A percentile compares a stretch with the other conserved stretches of the same genome.
Evolutionary conservation across 345 rosid species (phyloP).

Genomic region (Linum trigynum): DNA sequence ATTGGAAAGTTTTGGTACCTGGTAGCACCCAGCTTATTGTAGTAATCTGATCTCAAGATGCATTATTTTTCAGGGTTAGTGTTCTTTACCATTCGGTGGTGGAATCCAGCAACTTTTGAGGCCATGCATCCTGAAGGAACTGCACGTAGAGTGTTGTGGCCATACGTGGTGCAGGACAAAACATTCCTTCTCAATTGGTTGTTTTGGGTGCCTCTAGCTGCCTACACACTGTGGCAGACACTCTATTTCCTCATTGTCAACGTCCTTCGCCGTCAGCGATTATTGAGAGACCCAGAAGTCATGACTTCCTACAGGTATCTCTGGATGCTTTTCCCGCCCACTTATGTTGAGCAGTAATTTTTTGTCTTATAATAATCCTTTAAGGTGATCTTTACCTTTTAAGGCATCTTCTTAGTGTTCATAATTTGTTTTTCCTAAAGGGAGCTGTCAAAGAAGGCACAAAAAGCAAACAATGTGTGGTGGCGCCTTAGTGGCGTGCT

Average conservation of each 20-base stretch:
- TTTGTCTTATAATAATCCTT: neutral
- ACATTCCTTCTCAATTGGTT: conserved; percentile 74
- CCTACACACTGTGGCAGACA: conserved; percentile 81
- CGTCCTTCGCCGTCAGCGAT: conserved; percentile 83
- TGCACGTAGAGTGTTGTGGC: conserved; percentile 64
- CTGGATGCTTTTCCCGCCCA: neutral
- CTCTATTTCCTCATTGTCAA: conserved; percentile 85
- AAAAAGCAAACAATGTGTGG: conserved; percentile 76
- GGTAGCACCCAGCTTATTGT: neutral
- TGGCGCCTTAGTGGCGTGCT: conserved; percentile 79
- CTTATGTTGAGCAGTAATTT: neutral
- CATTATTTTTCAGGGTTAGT: conserved; percentile 53
- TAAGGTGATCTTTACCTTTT: neutral
- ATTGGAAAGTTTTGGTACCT: neutral
- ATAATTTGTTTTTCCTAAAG: conserved; percentile 18
- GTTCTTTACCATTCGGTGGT: conserved; percentile 95
- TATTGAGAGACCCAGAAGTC: conserved; percentile 93
- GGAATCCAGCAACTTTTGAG: conserved; percentile 84
- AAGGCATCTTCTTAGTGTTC: neutral
- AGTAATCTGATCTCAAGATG: neutral
- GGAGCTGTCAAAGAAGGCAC: conserved; percentile 83
- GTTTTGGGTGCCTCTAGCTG: conserved; percentile 75
- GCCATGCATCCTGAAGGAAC: conserved; percentile 88
- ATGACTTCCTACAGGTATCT: conserved; percentile 92
- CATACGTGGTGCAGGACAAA: conserved; percentile 65